Evolutionary conservation across 1,284 basidiomycete genomes (phyloP), one percentile per base, ranked within the genome.

Genomic region (Irpex sp.): DNA sequence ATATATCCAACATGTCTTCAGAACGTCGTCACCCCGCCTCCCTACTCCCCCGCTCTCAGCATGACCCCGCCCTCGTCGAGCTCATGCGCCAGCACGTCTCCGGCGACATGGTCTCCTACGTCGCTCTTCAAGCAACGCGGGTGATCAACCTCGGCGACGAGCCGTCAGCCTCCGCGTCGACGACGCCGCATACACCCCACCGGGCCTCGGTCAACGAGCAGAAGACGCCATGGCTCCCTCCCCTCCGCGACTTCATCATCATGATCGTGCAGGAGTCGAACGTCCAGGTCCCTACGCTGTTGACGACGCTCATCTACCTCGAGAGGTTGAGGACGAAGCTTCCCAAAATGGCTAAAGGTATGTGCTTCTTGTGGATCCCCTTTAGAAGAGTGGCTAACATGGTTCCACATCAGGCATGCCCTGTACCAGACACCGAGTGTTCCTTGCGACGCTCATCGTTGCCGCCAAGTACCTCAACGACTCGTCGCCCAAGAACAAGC

Each of bases 381-480:
- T 60, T 47, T 58, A 9, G 49, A 53, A 56, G 11, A 61, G 31
- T 37, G 51, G 50, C 60, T 37, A 58, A 61, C 31, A 33, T 11
- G 21, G 26, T 33, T 55, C 21, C 7, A 55, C 21, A 31, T 49
- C 67, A 92, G 94, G 93, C 58, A 90, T 96, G 83, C 87, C 92
- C 26, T 97, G 93, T 77, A 96, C 96, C 4, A 87, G 94, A 59
- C 96, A 98, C 76, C 91, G 97, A 57, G 91, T 98, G 66, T 98
- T 99, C 78, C 85, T 99, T 68, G 96, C 97, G 46, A 90, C 93
- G 0, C 88, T 98, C 71, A 98, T 99, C 76, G 93, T 96, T 57
- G 91, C 97, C 35, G 92, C 95, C 69, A 99, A 99, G 79, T 98
- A 98, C 78, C 86, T 98, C 72, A 98, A 99, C 78, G 96, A 98